These are phyloP conservation scores for Prunus salicina DNA, from an alignment of 306 rosid species.

Conservation along the genomic window DNA sequence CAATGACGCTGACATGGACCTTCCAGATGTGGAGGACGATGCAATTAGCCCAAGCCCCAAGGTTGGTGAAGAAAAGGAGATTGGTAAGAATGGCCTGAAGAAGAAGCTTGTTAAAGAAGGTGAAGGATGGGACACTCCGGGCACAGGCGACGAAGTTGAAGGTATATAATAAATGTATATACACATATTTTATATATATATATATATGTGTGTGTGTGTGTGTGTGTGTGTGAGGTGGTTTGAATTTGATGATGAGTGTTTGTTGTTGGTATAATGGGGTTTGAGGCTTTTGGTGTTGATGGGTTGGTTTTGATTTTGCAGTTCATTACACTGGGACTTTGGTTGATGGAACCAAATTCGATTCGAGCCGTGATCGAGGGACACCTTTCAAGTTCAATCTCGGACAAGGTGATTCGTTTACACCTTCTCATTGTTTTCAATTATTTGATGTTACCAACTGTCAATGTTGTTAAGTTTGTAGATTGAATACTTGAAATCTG, in stretches of 20 bases:
- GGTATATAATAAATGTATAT: slow-evolving; percentile 28
- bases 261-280: background rate
- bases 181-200: too few relatives aligned
- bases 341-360: slow-evolving; percentile 76
- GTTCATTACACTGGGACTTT: slow-evolving; percentile 85
- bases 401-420: slow-evolving; percentile 51
- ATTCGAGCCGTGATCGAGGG: slow-evolving; percentile 76
- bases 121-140: slow-evolving; percentile 69
- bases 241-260: background rate
- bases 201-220: too few relatives aligned
- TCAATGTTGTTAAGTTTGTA: background rate
- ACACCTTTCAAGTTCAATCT: slow-evolving; percentile 75
- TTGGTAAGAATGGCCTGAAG: slow-evolving; percentile 67
- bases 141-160: slow-evolving; percentile 73
- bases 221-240: background rate
- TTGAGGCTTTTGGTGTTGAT: background rate
- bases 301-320: slow-evolving; percentile 15
- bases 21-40: slow-evolving; percentile 34
- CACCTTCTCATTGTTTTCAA: background rate
- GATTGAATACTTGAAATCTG: too few relatives aligned
- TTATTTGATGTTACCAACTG: too few relatives aligned
- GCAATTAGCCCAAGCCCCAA: slow-evolving; percentile 33
- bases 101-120: slow-evolving; percentile 80
- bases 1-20: slow-evolving; percentile 38
- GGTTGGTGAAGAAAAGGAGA: slow-evolving; percentile 78